These are phyloP conservation scores for Gypsophila paniculata DNA, from an alignment of 179 eudicot genomes.

Conservation along the genomic window DNA sequence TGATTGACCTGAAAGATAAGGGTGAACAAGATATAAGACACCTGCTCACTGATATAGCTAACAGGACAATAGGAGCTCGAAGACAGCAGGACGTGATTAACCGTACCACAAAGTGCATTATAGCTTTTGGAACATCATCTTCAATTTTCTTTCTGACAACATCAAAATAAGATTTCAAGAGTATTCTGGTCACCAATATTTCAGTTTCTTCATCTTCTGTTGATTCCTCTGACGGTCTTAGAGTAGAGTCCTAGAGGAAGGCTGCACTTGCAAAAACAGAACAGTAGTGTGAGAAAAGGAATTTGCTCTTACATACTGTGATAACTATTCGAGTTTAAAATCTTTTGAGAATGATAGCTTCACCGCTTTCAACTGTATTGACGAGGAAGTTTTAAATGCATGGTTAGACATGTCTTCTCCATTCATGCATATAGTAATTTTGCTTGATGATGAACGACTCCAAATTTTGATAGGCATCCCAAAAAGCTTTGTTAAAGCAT, in stretches of 20 bases:
- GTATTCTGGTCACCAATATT: slow-evolving; percentile 30
- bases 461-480: slow-evolving; percentile 21
- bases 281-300: neutral
- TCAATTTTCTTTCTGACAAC: slow-evolving; percentile 49
- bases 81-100: neutral
- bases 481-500: slow-evolving; percentile 16
- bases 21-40: neutral
- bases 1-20: slow-evolving; percentile 22
- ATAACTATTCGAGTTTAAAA: neutral
- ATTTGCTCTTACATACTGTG: neutral
- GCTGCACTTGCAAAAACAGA: slow-evolving; percentile 21
- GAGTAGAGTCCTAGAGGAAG: slow-evolving; percentile 17
- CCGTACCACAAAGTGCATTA: slow-evolving; percentile 51
- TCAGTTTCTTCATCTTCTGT: slow-evolving; percentile 29
- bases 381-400: slow-evolving; percentile 1
- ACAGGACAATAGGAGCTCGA: neutral
- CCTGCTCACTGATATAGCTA: neutral
- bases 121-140: slow-evolving; percentile 47
- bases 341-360: neutral
- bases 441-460: slow-evolving; percentile 13
- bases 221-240: slow-evolving; percentile 27
- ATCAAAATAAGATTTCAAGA: slow-evolving; percentile 43
- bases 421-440: neutral
- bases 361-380: slow-evolving; percentile 16
- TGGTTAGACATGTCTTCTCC: neutral